Evolutionary conservation across 2,329 filamentous ascomycete species (phyloP).

Genomic region (Penicillium decumbens): DNA sequence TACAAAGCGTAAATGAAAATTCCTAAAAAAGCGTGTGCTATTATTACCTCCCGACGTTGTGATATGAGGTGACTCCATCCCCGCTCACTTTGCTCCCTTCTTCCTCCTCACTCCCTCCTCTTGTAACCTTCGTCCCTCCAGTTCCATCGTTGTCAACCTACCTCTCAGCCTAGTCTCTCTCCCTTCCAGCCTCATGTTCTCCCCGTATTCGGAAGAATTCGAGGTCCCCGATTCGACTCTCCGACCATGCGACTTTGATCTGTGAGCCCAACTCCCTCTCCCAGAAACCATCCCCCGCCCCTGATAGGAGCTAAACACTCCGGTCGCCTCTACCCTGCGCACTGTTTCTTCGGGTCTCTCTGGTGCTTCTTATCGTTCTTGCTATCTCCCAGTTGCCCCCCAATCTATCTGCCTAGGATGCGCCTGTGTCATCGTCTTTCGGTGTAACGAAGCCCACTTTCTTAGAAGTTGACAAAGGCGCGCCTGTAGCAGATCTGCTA

Average conservation of each 20-base stretch:
- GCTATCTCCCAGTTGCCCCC: neutral
- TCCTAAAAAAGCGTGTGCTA: neutral
- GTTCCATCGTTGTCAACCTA: slow-evolving; percentile 1
- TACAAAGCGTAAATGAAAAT: neutral
- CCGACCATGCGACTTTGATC: slow-evolving; percentile 28
- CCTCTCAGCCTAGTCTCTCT: neutral
- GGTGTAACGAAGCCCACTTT: slow-evolving; percentile 34
- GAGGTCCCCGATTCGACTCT: slow-evolving; percentile 27
- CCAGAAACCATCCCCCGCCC: slow-evolving; percentile 5
- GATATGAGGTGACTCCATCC: slow-evolving; percentile 27
- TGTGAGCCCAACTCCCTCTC: slow-evolving; percentile 18
- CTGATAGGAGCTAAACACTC: neutral
- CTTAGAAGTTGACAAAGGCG: slow-evolving; percentile 30
- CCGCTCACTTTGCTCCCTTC: slow-evolving; percentile 16
- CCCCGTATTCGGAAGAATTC: slow-evolving; percentile 28
- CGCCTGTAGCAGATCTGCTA: slow-evolving; percentile 34
- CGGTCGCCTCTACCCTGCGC: slow-evolving; percentile 9
- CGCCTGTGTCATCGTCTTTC: slow-evolving; percentile 37
- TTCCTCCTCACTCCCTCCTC: slow-evolving; percentile 7
- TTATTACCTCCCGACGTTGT: slow-evolving; percentile 10
- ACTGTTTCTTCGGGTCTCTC: slow-evolving; percentile 2
- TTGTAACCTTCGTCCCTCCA: slow-evolving; percentile 9
- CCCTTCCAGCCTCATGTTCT: slow-evolving; percentile 25
- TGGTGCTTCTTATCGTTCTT: slow-evolving; percentile 16
- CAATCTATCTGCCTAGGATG: slow-evolving; percentile 29